These are phyloP conservation scores for Chalara sp. DNA, from an alignment of 2,329 filamentous ascomycete genomes.

Conservation along the genomic window DNA sequence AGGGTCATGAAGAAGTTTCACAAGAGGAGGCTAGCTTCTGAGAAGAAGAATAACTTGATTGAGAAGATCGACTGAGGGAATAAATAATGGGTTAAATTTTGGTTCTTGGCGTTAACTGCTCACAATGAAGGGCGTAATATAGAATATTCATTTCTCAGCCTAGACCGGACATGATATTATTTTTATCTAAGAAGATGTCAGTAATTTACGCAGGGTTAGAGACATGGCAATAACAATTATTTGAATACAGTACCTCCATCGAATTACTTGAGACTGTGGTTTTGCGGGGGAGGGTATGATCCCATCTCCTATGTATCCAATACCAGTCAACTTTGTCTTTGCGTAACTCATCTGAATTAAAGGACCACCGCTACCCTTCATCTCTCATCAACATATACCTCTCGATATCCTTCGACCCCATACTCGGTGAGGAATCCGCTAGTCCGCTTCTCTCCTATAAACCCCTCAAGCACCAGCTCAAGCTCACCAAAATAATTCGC, in stretches of 20 bases:
- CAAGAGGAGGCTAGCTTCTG: not conserved
- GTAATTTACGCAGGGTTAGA: no score
- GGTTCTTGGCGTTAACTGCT: not conserved
- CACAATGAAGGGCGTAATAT: no score
- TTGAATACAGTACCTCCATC: no score
- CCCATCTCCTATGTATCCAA: no score
- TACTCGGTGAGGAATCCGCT: constrained; percentile 23
- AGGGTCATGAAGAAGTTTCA: not conserved
- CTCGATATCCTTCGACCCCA: constrained; percentile 30
- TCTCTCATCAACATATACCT: constrained; percentile 27
- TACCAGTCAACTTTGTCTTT: no score
- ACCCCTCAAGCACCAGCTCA: constrained; percentile 38
- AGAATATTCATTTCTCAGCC: no score
- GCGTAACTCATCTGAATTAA: no score
- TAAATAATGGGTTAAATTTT: not conserved
- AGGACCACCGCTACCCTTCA: not conserved
- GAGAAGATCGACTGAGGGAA: not conserved
- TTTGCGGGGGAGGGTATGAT: no score
- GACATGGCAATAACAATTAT: no score
- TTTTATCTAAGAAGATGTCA: no score
- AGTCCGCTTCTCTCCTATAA: constrained; percentile 23
- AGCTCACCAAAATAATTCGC: constrained; percentile 63
- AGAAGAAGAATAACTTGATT: not conserved
- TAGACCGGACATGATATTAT: no score
- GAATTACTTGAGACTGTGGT: no score